Evolutionary conservation across 2,329 filamentous ascomycete species (phyloP), one percentile per base, ranked within the genome.

Genomic region (Tolypocladium endophyticum): DNA sequence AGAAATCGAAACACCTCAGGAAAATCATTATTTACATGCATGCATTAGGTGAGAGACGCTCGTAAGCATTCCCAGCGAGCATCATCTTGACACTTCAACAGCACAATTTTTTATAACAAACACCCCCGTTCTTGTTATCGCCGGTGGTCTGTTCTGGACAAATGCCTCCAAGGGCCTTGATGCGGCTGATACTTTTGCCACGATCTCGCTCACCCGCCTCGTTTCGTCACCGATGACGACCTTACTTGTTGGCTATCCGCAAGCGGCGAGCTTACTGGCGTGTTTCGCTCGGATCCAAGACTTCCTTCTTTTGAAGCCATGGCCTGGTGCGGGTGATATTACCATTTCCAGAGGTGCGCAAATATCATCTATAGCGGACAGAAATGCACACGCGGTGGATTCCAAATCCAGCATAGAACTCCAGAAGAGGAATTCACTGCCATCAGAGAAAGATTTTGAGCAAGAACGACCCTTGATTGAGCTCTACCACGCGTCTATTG

Each of bases 261-360:
- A 55, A 38, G 30, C 60, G 12, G 47, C 54, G 8, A 57, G 56
- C 28, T 55, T 56, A 6, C 20, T 62, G 2, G 62, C 50, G 4
- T 65, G 62, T 35, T 61, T 65, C 43, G 28, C 43, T 11, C 59
- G 63, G 0, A 64, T 65, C 28, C 55, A 65, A 54, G 55, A 39
- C 2, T 65, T 60, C 38, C 57, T 65, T 14, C 61, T 64, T 9
- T 56, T 61, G 7, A 43, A 55, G n/a, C 20, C 41, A 20, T 45
- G 41, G 41, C 41, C 41, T 23, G 41, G 41, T n/a, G 41, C 41
- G n/a, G n/a, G 23, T 23, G 20, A n/a, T 12, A 1, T 45, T n/a
- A 20, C 20, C 8, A 23, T 7, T 23, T 23, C 41, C 23, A 7
- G 20, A n/a, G 23, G 41, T 12, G 41, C 41, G n/a, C n/a, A n/a